Percentiles rank a stretch among this genome's conserved stretches.
Conservation (phyloP, 2,329 filamentous ascomycete species). For the Pezicula radicicola region DNA sequence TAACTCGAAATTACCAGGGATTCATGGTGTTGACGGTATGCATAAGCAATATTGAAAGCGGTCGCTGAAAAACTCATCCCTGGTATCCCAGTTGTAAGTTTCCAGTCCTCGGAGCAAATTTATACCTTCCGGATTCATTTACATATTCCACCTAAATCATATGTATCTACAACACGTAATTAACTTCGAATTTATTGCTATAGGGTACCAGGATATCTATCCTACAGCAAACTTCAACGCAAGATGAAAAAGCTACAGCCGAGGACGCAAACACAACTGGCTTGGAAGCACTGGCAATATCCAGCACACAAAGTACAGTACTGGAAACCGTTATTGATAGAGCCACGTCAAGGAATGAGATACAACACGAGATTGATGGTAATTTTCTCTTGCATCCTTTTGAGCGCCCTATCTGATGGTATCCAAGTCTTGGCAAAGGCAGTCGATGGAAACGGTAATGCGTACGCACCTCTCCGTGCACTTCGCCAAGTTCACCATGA, state of each 20-base stretch:
- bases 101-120: too few species aligned
- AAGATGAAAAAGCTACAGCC: conserved; percentile 30
- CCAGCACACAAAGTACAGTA: conserved; percentile 42
- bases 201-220: conserved; percentile 56
- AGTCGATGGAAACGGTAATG: conserved; percentile 51
- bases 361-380: conserved; percentile 61
- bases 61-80: conserved; percentile 78
- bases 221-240: conserved; percentile 59
- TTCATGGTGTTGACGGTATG: background rate
- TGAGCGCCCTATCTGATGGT: background rate
- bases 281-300: conserved; percentile 4
- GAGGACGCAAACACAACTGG: conserved; percentile 19
- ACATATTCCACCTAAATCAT: too few species aligned
- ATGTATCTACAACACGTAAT: too few species aligned
- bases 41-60: conserved; percentile 61
- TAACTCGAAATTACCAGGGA: background rate
- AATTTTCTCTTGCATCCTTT: conserved; percentile 14
- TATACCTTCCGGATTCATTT: too few species aligned
- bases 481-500: conserved; percentile 61
- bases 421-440: conserved; percentile 52
- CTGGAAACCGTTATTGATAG: conserved; percentile 66
- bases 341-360: conserved; percentile 51
- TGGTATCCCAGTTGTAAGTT: conserved; percentile 58
- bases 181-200: too few species aligned
- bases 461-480: conserved; percentile 55